These are phyloP conservation scores for Pterocarpus macrocarpus DNA, from an alignment of 306 rosid species.

Conservation along the genomic window DNA sequence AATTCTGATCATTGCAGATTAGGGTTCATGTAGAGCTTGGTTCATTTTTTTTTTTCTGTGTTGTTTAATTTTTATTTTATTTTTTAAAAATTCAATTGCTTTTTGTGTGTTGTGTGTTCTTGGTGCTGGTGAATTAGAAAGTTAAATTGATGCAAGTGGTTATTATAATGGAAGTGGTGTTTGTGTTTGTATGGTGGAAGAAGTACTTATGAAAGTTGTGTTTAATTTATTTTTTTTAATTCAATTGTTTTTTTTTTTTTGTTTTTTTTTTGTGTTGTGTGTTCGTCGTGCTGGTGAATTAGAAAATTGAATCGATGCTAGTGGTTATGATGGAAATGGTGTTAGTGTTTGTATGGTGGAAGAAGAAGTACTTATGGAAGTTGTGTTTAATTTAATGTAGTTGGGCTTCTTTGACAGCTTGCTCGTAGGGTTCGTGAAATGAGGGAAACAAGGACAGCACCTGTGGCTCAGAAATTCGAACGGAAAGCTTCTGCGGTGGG, in stretches of 20 bases:
- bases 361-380: conserved; percentile 42
- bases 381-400: conserved; percentile 56
- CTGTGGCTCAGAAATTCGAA: conserved; percentile 82
- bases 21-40: conserved; percentile 6
- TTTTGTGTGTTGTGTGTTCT: not conserved
- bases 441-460: conserved; percentile 97
- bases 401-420: conserved; percentile 81
- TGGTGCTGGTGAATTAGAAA: conserved; percentile 3
- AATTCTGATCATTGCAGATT: not conserved
- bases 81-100: not conserved
- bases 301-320: too few species aligned
- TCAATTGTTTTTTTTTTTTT: not conserved
- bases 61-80: too few species aligned
- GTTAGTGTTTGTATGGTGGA: too few species aligned
- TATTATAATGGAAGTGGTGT: not conserved
- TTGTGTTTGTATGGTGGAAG: not conserved
- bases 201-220: conserved; percentile 47
- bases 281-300: too few species aligned
- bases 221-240: conserved; percentile 48
- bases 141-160: not conserved
- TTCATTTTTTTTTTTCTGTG: not conserved
- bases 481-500: conserved; percentile 57
- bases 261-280: too few species aligned
- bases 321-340: too few species aligned
- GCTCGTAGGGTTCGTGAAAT: conserved; percentile 96